Conservation (phyloP, 805 yeast species). For the Metschnikowia sp. region DNA sequence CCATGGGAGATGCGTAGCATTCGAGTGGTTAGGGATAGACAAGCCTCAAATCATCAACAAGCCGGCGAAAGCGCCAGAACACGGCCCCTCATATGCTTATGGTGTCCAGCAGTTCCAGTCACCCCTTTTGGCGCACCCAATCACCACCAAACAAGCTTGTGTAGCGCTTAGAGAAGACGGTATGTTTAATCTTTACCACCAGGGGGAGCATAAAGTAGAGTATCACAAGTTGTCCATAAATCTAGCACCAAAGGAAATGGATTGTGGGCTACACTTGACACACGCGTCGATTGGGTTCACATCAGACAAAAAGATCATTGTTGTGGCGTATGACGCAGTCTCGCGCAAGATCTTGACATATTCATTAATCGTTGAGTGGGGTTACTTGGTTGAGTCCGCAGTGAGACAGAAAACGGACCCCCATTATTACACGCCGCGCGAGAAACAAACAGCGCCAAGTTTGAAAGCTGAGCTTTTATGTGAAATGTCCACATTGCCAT, state of each 20-base stretch:
- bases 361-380: slow-evolving; percentile 52
- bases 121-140: slow-evolving; percentile 65
- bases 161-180: slow-evolving; percentile 65
- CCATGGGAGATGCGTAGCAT: slow-evolving; percentile 34
- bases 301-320: slow-evolving; percentile 43
- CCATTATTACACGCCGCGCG: slow-evolving; percentile 48
- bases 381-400: slow-evolving; percentile 46
- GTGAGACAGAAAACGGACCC: slow-evolving; percentile 45
- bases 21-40: slow-evolving; percentile 73
- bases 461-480: slow-evolving; percentile 32
- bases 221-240: slow-evolving; percentile 39
- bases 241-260: slow-evolving; percentile 18
- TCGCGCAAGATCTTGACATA: slow-evolving; percentile 40
- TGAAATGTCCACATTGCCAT: slow-evolving; percentile 22
- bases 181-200: slow-evolving; percentile 55
- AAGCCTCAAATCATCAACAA: slow-evolving; percentile 58
- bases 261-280: slow-evolving; percentile 13
- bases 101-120: slow-evolving; percentile 58
- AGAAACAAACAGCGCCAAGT: slow-evolving; percentile 39
- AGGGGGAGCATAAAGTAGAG: slow-evolving; percentile 59
- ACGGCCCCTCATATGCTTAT: slow-evolving; percentile 40
- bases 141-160: slow-evolving; percentile 66
- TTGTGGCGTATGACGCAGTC: slow-evolving; percentile 39
- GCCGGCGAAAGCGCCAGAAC: slow-evolving; percentile 48
- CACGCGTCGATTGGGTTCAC: slow-evolving; percentile 53